Evolutionary conservation across 257 asterid species (phyloP).

Genomic region (Fraxinus quadrangulata): DNA sequence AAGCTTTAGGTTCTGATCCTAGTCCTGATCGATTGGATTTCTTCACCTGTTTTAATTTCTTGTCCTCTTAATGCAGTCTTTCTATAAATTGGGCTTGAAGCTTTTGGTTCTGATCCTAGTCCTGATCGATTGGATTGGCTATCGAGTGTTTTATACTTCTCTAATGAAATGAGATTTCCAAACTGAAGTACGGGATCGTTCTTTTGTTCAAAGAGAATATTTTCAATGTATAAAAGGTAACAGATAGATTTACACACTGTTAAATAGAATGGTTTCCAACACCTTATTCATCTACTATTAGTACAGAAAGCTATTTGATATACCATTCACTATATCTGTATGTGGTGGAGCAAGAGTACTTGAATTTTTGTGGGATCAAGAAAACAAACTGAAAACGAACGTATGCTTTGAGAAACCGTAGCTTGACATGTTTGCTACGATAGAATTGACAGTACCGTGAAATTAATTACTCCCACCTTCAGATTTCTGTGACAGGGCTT

Average conservation of each 20-base stretch:
- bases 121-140: no score
- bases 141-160: background rate
- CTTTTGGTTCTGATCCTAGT: background rate
- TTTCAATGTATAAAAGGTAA: background rate
- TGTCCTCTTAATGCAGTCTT: background rate
- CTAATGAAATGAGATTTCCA: background rate
- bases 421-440: no score
- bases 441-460: no score
- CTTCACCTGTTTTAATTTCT: background rate
- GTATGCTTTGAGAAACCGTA: background rate
- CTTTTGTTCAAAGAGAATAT: background rate
- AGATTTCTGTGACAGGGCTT: constrained; percentile 17
- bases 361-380: background rate
- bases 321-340: no score
- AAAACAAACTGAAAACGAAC: background rate
- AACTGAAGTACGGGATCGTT: background rate
- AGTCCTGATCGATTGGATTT: no score
- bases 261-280: background rate
- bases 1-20: no score
- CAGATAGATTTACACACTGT: background rate
- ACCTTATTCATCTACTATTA: no score
- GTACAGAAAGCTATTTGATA: no score
- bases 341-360: background rate
- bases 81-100: background rate
- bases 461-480: constrained; percentile 9